Evolutionary conservation across 371 early-diverging fungal genomes (phyloP).

Genomic region (Apophysomyces trapeziformis): DNA sequence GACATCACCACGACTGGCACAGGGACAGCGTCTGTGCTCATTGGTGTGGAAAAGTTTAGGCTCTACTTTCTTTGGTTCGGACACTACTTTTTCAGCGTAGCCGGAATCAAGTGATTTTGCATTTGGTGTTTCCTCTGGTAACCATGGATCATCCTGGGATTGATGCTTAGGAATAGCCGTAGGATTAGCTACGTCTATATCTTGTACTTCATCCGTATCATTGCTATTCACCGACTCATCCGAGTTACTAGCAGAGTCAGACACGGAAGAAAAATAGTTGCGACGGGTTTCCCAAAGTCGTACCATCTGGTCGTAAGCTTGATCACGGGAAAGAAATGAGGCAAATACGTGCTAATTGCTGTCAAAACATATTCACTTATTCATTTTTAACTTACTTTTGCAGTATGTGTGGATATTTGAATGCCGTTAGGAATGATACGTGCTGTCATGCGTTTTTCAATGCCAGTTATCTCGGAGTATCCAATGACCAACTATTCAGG

Average conservation of each 20-base stretch:
- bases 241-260: not conserved
- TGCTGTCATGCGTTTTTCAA: conserved; percentile 83
- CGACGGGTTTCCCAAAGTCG: conserved; percentile 61
- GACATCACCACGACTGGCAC: not conserved
- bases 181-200: conserved; percentile 47
- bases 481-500: conserved; percentile 72
- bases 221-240: not conserved
- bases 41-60: not conserved
- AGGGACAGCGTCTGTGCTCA: not conserved
- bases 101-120: not conserved
- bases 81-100: not conserved
- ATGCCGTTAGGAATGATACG: conserved; percentile 90
- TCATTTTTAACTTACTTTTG: conserved; percentile 51
- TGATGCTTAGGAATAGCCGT: conserved; percentile 51
- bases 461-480: conserved; percentile 78
- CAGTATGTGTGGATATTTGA: conserved; percentile 71
- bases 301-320: conserved; percentile 71
- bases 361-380: conserved; percentile 4
- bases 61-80: not conserved
- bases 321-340: conserved; percentile 80
- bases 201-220: not conserved
- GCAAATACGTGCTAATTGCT: conserved; percentile 70
- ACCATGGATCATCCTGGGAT: too few species aligned
- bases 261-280: not conserved
- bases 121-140: not conserved